These are phyloP conservation scores for Anthracocystis setariae DNA, from an alignment of 1,284 basidiomycete species.

Conservation along the genomic window DNA sequence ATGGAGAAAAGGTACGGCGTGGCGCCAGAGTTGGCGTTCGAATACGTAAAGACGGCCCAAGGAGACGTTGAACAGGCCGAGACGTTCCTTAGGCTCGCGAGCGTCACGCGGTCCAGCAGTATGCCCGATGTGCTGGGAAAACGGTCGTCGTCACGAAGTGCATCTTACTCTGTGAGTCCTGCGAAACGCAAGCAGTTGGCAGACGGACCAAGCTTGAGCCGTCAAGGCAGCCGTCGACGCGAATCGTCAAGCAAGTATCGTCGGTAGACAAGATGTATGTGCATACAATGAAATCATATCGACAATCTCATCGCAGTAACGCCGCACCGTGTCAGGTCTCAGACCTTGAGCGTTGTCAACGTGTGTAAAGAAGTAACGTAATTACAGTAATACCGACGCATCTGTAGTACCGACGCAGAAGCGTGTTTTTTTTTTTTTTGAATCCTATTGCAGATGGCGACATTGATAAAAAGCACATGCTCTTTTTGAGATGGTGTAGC, in stretches of 20 bases:
- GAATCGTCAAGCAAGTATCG: neutral
- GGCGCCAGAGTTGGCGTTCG: conserved; percentile 24
- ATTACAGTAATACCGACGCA: too few relatives aligned
- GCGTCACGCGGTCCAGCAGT: conserved; percentile 11
- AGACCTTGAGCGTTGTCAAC: too few relatives aligned
- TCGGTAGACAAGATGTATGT: neutral
- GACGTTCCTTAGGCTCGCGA: conserved; percentile 24
- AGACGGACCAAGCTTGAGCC: conserved; percentile 9
- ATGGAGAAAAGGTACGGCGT: conserved; percentile 21
- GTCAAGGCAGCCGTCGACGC: neutral
- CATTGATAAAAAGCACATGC: too few relatives aligned
- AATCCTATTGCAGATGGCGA: too few relatives aligned
- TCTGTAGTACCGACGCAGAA: too few relatives aligned
- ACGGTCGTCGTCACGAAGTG: conserved; percentile 4
- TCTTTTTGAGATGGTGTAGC: too few relatives aligned
- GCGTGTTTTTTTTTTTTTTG: too few relatives aligned
- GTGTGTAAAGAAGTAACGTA: too few relatives aligned
- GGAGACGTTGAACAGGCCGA: conserved; percentile 39
- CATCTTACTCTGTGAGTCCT: conserved; percentile 12
- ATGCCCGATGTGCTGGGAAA: neutral
- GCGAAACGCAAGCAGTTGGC: conserved; percentile 5
- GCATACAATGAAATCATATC: neutral
- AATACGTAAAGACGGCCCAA: conserved; percentile 39
- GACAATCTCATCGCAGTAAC: too few relatives aligned
- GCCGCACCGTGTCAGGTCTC: too few relatives aligned